Percentiles rank a stretch among this genome's conserved stretches.
Evolutionary conservation across 2,329 filamentous ascomycete genomes (phyloP).

Genomic region (Colletotrichum costaricense): DNA sequence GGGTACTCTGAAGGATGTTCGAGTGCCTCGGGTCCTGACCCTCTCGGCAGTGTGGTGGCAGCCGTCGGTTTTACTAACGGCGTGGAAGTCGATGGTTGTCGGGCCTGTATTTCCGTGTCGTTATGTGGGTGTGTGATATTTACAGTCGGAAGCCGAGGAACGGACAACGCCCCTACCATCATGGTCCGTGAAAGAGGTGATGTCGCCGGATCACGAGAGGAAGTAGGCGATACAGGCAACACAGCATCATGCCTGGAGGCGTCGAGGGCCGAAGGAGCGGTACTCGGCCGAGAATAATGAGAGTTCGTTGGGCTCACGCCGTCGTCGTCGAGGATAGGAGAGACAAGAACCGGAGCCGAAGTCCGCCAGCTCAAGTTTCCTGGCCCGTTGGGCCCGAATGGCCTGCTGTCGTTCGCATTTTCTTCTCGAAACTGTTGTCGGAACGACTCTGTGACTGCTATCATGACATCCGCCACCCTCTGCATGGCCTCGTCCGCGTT

Average conservation of each 20-base stretch:
- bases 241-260: background rate
- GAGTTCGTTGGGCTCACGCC: background rate
- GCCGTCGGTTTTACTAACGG: background rate
- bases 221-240: background rate
- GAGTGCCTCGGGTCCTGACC: background rate
- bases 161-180: background rate
- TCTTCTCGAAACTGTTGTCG: conserved; percentile 17
- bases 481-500: conserved; percentile 17
- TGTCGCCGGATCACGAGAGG: background rate
- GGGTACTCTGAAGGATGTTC: conserved; percentile 8
- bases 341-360: background rate
- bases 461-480: conserved; percentile 20
- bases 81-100: background rate
- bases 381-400: background rate
- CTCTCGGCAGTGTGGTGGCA: background rate
- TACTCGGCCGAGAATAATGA: background rate
- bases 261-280: background rate
- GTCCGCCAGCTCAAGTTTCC: background rate
- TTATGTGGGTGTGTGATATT: no score
- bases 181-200: background rate
- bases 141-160: background rate
- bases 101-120: background rate
- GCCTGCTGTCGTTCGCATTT: background rate
- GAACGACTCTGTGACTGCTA: conserved; percentile 27
- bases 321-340: background rate